Conservation (phyloP, 306 rosid species). For the Sphenostylis stenocarpa region DNA sequence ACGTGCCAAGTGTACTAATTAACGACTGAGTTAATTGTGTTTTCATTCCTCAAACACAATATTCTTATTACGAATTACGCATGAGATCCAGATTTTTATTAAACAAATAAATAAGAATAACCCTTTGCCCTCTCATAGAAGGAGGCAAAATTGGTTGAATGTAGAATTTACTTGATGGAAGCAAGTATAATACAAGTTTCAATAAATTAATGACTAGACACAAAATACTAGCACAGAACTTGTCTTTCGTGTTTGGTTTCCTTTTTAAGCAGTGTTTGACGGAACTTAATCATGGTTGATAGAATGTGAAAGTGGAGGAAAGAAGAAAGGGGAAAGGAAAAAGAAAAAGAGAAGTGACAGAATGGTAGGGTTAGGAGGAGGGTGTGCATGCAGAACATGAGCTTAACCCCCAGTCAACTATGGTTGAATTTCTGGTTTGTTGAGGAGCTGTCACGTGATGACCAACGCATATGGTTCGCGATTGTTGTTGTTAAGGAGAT, state of each 20-base stretch:
- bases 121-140: no score
- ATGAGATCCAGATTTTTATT: no score
- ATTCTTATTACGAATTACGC: no score
- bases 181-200: neutral
- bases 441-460: neutral
- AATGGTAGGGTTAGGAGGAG: neutral
- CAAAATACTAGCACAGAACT: no score
- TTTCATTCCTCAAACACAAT: no score
- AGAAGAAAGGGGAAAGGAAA: no score
- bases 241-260: neutral
- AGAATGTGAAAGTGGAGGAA: neutral
- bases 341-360: neutral
- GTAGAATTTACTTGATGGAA: neutral
- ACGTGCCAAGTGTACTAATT: no score
- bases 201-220: neutral
- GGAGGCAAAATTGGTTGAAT: neutral
- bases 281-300: neutral
- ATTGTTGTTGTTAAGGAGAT: neutral
- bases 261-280: neutral
- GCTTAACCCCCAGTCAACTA: neutral
- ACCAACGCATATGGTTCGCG: neutral
- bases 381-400: neutral
- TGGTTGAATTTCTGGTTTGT: neutral
- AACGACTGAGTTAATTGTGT: no score
- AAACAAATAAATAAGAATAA: no score